Evolutionary conservation across 208 protist species (phyloP).

Genomic region (Lotmaria passim): DNA sequence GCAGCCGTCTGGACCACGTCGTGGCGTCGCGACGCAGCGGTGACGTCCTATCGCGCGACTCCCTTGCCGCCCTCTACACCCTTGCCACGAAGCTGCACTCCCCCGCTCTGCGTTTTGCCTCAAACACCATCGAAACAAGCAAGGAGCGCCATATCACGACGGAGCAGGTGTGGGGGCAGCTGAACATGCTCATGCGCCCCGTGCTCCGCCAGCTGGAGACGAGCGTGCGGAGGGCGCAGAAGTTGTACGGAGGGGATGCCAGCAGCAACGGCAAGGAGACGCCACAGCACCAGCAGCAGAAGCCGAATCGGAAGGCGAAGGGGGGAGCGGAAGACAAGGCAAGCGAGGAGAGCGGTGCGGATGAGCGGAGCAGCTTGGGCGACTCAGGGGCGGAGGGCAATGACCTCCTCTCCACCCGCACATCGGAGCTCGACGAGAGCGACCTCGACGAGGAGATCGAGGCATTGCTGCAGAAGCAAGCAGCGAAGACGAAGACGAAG

Average conservation of each 20-base stretch:
- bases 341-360: conserved; percentile 10
- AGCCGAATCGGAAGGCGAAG: conserved; percentile 2
- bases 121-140: conserved; percentile 64
- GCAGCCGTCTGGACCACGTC: conserved; percentile 48
- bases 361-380: conserved; percentile 7
- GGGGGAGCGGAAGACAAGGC: conserved; percentile 3
- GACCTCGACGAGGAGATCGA: conserved; percentile 88
- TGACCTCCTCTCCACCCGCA: conserved; percentile 35
- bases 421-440: conserved; percentile 67
- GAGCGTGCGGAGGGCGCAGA: conserved; percentile 58
- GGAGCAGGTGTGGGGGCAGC: conserved; percentile 91
- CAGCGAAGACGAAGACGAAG: conserved; percentile 30
- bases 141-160: conserved; percentile 66
- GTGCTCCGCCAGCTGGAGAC: conserved; percentile 80
- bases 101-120: conserved; percentile 61
- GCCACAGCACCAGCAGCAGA: background rate
- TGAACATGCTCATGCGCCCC: conserved; percentile 78
- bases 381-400: conserved; percentile 7
- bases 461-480: conserved; percentile 47
- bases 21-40: conserved; percentile 48
- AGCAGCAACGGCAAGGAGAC: background rate
- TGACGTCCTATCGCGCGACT: conserved; percentile 49
- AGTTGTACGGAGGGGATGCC: conserved; percentile 33
- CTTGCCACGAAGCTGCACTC: conserved; percentile 83
- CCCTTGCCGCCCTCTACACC: conserved; percentile 73